These are phyloP conservation scores for Tetracladium maxilliforme DNA, from an alignment of 2,329 filamentous ascomycete genomes.

Conservation along the genomic window DNA sequence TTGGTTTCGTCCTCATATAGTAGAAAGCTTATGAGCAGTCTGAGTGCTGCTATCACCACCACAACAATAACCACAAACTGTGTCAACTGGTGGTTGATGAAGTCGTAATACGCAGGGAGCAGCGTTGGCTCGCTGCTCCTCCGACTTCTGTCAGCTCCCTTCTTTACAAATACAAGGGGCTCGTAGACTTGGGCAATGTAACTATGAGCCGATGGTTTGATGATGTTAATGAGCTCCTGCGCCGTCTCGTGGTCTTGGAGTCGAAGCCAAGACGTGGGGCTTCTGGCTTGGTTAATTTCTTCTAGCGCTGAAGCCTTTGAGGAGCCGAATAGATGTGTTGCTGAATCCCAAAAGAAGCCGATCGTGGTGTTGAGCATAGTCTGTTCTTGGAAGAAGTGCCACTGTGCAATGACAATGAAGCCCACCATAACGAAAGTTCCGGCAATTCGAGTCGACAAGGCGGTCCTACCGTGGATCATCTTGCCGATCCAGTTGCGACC, in stretches of 20 bases:
- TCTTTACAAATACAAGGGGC: constrained; percentile 57
- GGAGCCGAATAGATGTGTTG: too few species aligned
- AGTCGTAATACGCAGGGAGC: constrained; percentile 49
- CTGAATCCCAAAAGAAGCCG: too few species aligned
- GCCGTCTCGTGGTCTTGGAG: constrained; percentile 70
- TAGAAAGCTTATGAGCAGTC: constrained; percentile 59
- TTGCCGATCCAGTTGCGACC: constrained; percentile 41
- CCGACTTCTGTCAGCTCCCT: constrained; percentile 52
- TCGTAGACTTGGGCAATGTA: constrained; percentile 64
- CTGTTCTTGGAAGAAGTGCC: constrained; percentile 47
- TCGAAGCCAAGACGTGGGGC: constrained; percentile 62
- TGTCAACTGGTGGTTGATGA: constrained; percentile 41
- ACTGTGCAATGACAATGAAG: constrained; percentile 60
- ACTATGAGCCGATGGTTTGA: constrained; percentile 57
- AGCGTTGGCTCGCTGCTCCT: constrained; percentile 39
- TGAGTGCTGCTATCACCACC: constrained; percentile 47
- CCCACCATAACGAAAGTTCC: constrained; percentile 60
- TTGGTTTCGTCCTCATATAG: constrained; percentile 47
- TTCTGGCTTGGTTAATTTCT: constrained; percentile 58
- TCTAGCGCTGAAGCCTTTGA: constrained; percentile 24
- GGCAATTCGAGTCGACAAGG: constrained; percentile 59
- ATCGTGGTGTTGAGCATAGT: background rate
- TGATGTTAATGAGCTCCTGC: constrained; percentile 58
- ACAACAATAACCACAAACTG: constrained; percentile 49
- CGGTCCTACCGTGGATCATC: constrained; percentile 47